Evolutionary conservation across 805 yeast species (phyloP).

Genomic region (Wickerhamiella azyma): DNA sequence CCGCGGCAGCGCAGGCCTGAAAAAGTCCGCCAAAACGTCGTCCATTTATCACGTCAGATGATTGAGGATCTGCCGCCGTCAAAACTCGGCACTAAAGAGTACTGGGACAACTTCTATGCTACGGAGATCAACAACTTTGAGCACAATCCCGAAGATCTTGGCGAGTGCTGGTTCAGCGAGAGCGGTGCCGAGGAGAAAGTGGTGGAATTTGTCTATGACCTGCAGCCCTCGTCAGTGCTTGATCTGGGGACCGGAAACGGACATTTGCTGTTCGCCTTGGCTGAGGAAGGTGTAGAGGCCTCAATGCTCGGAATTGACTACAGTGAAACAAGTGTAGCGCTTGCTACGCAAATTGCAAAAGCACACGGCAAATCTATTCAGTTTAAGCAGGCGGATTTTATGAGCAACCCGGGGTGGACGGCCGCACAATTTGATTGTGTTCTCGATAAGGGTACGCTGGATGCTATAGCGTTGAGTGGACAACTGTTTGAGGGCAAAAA

Average conservation of each 20-base stretch:
- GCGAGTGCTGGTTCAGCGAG: constrained; percentile 95
- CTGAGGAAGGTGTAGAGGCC: constrained; percentile 47
- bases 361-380: constrained; percentile 22
- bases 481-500: constrained; percentile 31
- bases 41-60: neutral
- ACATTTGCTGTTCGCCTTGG: constrained; percentile 62
- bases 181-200: constrained; percentile 82
- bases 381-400: constrained; percentile 61
- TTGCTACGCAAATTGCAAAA: constrained; percentile 49
- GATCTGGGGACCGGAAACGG: constrained; percentile 98
- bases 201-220: constrained; percentile 50
- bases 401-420: constrained; percentile 31
- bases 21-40: constrained; percentile 1
- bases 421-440: constrained; percentile 49
- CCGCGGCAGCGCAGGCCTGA: neutral
- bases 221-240: constrained; percentile 31
- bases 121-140: constrained; percentile 58
- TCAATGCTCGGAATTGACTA: constrained; percentile 71
- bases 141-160: constrained; percentile 69
- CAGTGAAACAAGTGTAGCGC: constrained; percentile 61
- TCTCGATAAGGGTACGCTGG: constrained; percentile 89
- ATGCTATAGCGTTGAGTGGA: constrained; percentile 85
- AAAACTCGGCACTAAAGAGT: constrained; percentile 72
- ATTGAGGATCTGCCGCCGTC: constrained; percentile 46
- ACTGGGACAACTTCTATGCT: constrained; percentile 84